These are phyloP conservation scores for Cryptococcus neoformans DNA, from an alignment of 1,284 basidiomycete genomes.

Conservation along the genomic window DNA sequence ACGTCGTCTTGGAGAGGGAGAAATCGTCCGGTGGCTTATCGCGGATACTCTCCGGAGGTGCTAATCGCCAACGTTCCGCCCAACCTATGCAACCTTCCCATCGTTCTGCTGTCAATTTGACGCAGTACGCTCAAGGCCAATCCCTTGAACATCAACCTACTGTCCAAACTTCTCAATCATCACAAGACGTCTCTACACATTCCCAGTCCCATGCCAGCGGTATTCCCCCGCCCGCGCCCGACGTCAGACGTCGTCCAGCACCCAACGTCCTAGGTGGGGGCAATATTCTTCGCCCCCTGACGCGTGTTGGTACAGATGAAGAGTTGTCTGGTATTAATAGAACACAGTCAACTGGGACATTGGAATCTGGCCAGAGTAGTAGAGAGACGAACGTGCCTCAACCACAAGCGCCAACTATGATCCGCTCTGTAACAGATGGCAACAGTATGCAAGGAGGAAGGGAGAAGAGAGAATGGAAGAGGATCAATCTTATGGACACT, in stretches of 20 bases:
- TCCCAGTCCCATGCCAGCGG: constrained; percentile 7
- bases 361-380: constrained; percentile 4
- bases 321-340: constrained; percentile 7
- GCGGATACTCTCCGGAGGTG: constrained; percentile 3
- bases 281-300: constrained; percentile 39
- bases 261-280: constrained; percentile 32
- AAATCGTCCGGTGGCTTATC: constrained; percentile 33
- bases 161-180: constrained; percentile 24
- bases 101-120: constrained; percentile 28
- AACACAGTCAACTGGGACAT: constrained; percentile 24
- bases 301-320: constrained; percentile 17
- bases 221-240: constrained; percentile 7
- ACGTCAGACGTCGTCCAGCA: constrained; percentile 10
- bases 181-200: constrained; percentile 8
- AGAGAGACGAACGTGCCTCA: background rate
- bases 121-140: constrained; percentile 19
- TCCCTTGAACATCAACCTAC: constrained; percentile 21
- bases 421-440: constrained; percentile 31
- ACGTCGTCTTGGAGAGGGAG: constrained; percentile 43
- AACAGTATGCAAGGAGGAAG: constrained; percentile 20
- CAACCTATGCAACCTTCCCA: constrained; percentile 26
- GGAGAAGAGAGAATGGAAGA: constrained; percentile 18
- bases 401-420: constrained; percentile 29
- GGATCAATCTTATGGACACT: constrained; percentile 28
- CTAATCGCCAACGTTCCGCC: constrained; percentile 21